Percentiles rank a stretch among this genome's conserved stretches.
phyloP scores from a whole-genome alignment of 192 early-diverging fungal genomes.

The Backusella australiensis region DNA sequence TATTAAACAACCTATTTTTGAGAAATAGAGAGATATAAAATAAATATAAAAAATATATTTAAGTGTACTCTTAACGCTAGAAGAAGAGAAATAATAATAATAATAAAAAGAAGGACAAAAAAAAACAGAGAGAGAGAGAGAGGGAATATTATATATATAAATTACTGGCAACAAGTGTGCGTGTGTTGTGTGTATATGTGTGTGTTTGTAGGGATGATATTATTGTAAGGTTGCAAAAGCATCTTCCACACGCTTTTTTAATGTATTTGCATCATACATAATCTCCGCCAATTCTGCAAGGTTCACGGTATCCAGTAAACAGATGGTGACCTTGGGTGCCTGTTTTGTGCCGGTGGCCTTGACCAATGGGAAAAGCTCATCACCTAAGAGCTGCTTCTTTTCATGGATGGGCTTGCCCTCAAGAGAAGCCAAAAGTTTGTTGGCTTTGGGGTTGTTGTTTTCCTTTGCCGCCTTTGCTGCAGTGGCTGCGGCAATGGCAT shows the following conservation, averaged over 20 bases:
- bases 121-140: neutral
- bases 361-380: constrained; percentile 39
- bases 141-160: no score
- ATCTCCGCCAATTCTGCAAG: constrained; percentile 33
- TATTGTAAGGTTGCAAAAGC: constrained; percentile 19
- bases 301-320: constrained; percentile 36
- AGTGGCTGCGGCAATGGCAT: neutral
- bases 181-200: no score
- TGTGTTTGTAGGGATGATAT: no score
- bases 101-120: neutral
- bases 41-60: neutral
- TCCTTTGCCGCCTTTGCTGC: neutral
- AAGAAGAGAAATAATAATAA: neutral
- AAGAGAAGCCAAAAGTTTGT: constrained; percentile 28
- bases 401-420: constrained; percentile 35
- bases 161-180: no score
- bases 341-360: constrained; percentile 32
- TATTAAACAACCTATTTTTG: neutral
- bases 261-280: constrained; percentile 28
- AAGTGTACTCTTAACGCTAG: neutral
- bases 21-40: neutral
- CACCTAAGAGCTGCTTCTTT: constrained; percentile 41
- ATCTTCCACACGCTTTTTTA: constrained; percentile 3
- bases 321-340: constrained; percentile 38
- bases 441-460: constrained; percentile 5